Evolutionary conservation across 169 alveolate species (phyloP), one percentile per base, ranked within the genome.

Genomic region (Plasmodium vinckei): DNA sequence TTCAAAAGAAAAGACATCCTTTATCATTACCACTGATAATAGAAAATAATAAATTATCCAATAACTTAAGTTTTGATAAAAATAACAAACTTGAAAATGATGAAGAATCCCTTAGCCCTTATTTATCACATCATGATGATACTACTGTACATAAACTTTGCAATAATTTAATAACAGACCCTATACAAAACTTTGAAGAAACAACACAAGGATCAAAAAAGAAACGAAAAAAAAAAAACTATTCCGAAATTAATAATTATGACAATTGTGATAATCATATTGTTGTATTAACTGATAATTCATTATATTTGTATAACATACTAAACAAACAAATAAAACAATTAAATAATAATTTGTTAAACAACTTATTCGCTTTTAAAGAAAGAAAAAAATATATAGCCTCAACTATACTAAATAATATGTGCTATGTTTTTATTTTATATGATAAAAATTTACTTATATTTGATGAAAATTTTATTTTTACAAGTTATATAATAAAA

Each of bases 301-400:
- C 72, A n/a, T 15, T 82, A 59, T 82, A 42, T 42, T 64, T 82
- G 39, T 82, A 82, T 42, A 82, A 67, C 39, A 59, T 82, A 47
- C 42, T 42, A 5, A 82, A 57, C 12, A 46, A 27, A 42, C 64
- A 82, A 54, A 44, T 82, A 47, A 67, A 9, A 21, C 42, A 67
- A 9, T 61, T 82, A 57, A 59, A 67, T 44, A 23, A 82, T 67
- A 21, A 49, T 56, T 17, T 82, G 33, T 21, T 54, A 82, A 82
- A 49, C 17, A 70, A 44, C 51, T 39, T 82, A 51, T 70, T 25
- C 23, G 19, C 27, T 53, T 82, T 82, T 17, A 54, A 47, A 65
- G 82, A 64, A 67, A 72, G 15, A 57, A 82, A 82, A 6, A 82
- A 82, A 39, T 82, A 53, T 27, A 57, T 67, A 2, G 59, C 47